Base-by-base conservation (phyloP, 2,329 filamentous ascomycete species). In the Aureobasidium namibiae region DNA sequence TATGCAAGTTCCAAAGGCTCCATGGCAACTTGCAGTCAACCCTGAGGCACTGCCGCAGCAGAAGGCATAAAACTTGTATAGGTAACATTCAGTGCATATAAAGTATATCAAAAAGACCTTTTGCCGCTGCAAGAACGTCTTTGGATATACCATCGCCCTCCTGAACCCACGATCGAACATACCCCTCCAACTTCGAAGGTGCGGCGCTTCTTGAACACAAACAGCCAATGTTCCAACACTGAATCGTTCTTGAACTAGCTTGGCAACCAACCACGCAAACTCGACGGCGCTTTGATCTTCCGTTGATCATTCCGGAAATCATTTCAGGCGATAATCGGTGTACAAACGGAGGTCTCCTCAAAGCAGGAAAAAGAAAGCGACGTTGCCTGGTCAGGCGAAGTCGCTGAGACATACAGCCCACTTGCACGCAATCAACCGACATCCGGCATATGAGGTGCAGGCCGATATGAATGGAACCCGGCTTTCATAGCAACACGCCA, bases 381-480 rank as follows among this genome's bases (percentile, higher is more conserved):
- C 54, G 54, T 58, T 58, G 54, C 42, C 44, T 23, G 34, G 54
- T 33, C 54, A 58, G 41, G 33, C 54, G 18, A 58, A 58, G 54
- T 58, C 34, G 23, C 42, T 58, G 54, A 58, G 54, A 58, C 54
- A 58, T 58, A 58, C 54, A 58, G 44, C 34, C 44, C 44, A 48
- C 44, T 49, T 41, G 42, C 41, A 58, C 44, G 54, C 54, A 58
- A 49, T 41, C 54, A 58, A 58, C 54, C 54, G 54, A 34, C 29
- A 34, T 11, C 54, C 54, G 44, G 54, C 54, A 58, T 58, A 58
- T n/a, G 44, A 58, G 31, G 38, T 49, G 54, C 54, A 58, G 42
- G 46, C 54, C 54, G 42, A 58, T n/a, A 48, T 48, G 54, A 48
- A 48, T 58, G 33, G 41, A 41, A 46, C 9, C 26, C 21, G 36